Base-by-base conservation (phyloP, 2,329 filamentous ascomycete species). In the Xylariaceae sp. region DNA sequence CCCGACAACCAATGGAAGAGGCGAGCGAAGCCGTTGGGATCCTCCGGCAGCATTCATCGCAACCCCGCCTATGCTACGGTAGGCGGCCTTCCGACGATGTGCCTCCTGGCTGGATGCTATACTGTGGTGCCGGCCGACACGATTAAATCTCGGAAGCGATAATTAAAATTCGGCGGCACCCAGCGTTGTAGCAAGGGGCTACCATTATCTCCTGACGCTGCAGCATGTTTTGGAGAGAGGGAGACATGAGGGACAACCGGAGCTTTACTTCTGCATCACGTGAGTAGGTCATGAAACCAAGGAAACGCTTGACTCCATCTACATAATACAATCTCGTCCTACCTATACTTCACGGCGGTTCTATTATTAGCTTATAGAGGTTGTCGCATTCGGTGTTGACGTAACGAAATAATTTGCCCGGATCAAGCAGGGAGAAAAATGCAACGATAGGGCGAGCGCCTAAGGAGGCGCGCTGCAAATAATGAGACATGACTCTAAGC, bases 41-140 rank as follows among this genome's bases (percentile, higher is more conserved):
- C 35, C 47, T 35, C 24, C 27, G 33, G 1, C 3, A 51, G 52
- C 46, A 55, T 55, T 41, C 46, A 30, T 40, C 29, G 52, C 26
- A 50, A 50, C 52, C 41, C 46, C 20, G 26, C 46, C 33, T n/a
- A 30, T 36, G 35, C 41, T 35, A 26, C 7, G 15, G 20, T n/a
- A 54, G 24, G 32, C 27, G 39, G n/a, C 18, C 24, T 26, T 30
- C 11, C 23, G 29, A 18, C 37, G 15, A 39, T 24, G 30, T 23
- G n/a, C 20, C 20, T 40, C n/a, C 15, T 15, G n/a, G 15, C 18
- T 24, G 16, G 27, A 33, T 30, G 9, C n/a, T n/a, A n/a, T n/a
- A n/a, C n/a, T 18, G 20, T n/a, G 30, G 20, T 9, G 29, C 26
- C 15, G 13, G 10, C 27, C 18, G 9, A 23, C 20, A 32, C 32